phyloP scores from a whole-genome alignment of 495 filamentous ascomycete genomes.

The Tuber brumale region DNA sequence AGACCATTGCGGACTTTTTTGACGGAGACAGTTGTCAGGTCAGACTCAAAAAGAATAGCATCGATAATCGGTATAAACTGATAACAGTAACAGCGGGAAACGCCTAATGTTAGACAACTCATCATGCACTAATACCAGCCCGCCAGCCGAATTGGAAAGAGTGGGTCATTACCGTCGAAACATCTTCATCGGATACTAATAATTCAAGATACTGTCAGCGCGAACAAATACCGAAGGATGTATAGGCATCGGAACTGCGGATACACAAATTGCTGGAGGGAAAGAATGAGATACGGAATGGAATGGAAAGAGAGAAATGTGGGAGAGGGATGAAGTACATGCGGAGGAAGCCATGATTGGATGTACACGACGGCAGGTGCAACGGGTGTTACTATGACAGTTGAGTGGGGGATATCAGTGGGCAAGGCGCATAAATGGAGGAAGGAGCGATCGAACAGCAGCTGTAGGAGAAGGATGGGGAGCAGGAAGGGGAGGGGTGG shows the following conservation, averaged over 20 bases:
- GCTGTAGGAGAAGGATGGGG: not conserved
- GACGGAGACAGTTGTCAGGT: constrained; percentile 83
- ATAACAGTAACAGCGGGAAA: not conserved
- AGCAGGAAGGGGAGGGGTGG: not conserved
- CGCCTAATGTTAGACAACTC: not conserved
- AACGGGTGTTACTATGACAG: not conserved
- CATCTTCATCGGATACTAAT: constrained; percentile 1
- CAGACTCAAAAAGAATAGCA: constrained; percentile 70
- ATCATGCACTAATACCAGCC: not conserved
- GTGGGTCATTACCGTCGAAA: not conserved
- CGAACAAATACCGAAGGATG: constrained; percentile 3
- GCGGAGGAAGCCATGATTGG: not conserved
- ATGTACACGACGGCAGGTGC: not conserved
- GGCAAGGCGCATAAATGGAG: constrained; percentile 1
- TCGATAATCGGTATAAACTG: constrained; percentile 84
- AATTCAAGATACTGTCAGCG: constrained; percentile 6
- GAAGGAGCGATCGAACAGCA: not conserved
- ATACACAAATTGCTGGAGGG: not conserved
- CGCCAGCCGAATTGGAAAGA: not conserved
- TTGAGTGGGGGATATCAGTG: constrained; percentile 5
- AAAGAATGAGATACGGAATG: not conserved
- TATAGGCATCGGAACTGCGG: not conserved
- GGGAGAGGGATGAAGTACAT: constrained; percentile 2
- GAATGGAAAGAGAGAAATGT: not conserved
- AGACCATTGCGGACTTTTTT: constrained; percentile 87